Evolutionary conservation across 2,329 filamentous ascomycete species (phyloP).

Genomic region (Drechslerella coelobrocha): DNA sequence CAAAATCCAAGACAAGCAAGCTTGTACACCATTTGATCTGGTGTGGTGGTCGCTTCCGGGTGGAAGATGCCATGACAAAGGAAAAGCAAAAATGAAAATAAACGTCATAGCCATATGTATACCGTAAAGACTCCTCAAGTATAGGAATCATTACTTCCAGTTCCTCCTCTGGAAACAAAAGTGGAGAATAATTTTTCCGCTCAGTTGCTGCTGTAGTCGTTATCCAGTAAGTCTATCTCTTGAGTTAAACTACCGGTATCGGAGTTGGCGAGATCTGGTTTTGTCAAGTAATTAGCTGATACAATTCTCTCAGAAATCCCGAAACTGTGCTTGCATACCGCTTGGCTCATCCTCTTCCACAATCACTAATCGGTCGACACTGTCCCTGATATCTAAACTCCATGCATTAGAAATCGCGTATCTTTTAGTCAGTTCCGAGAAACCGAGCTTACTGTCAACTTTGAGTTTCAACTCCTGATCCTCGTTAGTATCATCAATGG

Average conservation of each 20-base stretch:
- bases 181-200: not conserved
- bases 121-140: no score
- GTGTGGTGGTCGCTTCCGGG: not conserved
- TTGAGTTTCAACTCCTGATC: constrained; percentile 45
- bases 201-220: constrained; percentile 49
- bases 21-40: not conserved
- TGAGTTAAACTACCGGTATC: constrained; percentile 48
- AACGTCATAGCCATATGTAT: no score
- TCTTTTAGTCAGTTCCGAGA: not conserved
- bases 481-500: constrained; percentile 26
- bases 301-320: no score
- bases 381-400: constrained; percentile 39
- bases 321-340: no score
- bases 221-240: constrained; percentile 48
- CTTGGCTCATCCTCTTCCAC: constrained; percentile 49
- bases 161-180: not conserved
- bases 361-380: constrained; percentile 43
- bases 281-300: constrained; percentile 11
- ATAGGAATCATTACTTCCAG: no score
- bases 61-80: not conserved
- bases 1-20: not conserved
- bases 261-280: constrained; percentile 47
- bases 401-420: constrained; percentile 1
- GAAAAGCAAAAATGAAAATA: not conserved
- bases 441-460: constrained; percentile 39